Evolutionary conservation across 2,329 filamentous ascomycete species (phyloP).

Genomic region (Botrytis paeoniae): DNA sequence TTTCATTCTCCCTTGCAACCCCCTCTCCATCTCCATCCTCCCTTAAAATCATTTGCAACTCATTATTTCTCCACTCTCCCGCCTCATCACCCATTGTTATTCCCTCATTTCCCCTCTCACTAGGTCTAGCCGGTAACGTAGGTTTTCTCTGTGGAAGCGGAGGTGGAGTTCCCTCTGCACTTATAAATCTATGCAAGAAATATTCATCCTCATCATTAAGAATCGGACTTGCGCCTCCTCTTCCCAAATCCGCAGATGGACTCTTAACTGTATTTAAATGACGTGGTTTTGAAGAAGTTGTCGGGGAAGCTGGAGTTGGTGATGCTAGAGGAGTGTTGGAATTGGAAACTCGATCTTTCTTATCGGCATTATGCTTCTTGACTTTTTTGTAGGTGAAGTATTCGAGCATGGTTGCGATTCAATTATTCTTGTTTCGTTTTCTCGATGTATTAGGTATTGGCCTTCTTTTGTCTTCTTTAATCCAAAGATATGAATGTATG

Average conservation of each 20-base stretch:
- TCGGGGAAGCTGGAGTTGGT: background rate
- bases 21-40: slow-evolving; percentile 44
- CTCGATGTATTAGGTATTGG: background rate
- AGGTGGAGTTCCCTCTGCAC: slow-evolving; percentile 47
- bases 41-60: slow-evolving; percentile 43
- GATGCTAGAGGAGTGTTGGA: slow-evolving; percentile 18
- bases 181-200: slow-evolving; percentile 56
- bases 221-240: slow-evolving; percentile 41
- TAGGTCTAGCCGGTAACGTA: slow-evolving; percentile 18
- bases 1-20: slow-evolving; percentile 38
- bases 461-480: background rate
- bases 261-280: background rate
- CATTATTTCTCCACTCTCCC: slow-evolving; percentile 32
- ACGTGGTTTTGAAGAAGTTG: background rate
- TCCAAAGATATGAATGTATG: background rate
- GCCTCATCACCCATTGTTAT: slow-evolving; percentile 15
- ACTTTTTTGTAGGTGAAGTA: slow-evolving; percentile 61
- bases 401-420: slow-evolving; percentile 53
- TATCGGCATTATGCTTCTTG: slow-evolving; percentile 57
- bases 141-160: slow-evolving; percentile 46
- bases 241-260: slow-evolving; percentile 21
- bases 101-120: background rate
- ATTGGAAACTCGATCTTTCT: slow-evolving; percentile 31
- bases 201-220: slow-evolving; percentile 56
- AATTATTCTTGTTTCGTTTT: background rate